phyloP scores from a whole-genome alignment of 148 eudicot species.

The Limonium bicolor region DNA sequence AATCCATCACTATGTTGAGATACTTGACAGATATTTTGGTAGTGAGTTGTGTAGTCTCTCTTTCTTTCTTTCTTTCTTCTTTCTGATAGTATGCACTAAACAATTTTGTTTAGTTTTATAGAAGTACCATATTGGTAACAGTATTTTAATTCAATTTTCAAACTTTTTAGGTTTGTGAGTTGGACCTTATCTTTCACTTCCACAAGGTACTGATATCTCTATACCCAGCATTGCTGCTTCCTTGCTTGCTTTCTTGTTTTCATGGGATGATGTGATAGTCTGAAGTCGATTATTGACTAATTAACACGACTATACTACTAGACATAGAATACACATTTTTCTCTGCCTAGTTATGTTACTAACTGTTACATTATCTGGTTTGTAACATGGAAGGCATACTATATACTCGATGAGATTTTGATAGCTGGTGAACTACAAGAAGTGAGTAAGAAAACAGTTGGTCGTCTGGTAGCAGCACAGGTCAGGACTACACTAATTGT shows the following conservation, averaged over 20 bases:
- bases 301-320: background rate
- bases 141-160: background rate
- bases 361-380: background rate
- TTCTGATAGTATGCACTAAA: background rate
- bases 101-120: background rate
- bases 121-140: background rate
- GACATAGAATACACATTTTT: no score
- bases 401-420: constrained; percentile 68
- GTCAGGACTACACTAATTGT: constrained; percentile 8
- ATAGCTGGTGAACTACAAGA: constrained; percentile 96
- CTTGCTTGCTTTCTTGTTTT: background rate
- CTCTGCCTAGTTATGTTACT: background rate
- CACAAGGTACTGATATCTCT: constrained; percentile 45
- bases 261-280: background rate
- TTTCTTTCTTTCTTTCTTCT: constrained; percentile 2
- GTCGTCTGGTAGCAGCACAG: constrained; percentile 80
- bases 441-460: constrained; percentile 81
- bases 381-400: constrained; percentile 52
- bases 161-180: constrained; percentile 60
- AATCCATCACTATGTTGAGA: constrained; percentile 78
- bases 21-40: constrained; percentile 85
- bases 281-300: background rate
- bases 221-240: background rate
- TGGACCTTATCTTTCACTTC: constrained; percentile 82
- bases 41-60: constrained; percentile 76